A percentile compares a stretch with the other conserved stretches of the same genome.
Evolutionary conservation across 2,329 filamentous ascomycete species (phyloP).

Genomic region (Beauveria medogensis): DNA sequence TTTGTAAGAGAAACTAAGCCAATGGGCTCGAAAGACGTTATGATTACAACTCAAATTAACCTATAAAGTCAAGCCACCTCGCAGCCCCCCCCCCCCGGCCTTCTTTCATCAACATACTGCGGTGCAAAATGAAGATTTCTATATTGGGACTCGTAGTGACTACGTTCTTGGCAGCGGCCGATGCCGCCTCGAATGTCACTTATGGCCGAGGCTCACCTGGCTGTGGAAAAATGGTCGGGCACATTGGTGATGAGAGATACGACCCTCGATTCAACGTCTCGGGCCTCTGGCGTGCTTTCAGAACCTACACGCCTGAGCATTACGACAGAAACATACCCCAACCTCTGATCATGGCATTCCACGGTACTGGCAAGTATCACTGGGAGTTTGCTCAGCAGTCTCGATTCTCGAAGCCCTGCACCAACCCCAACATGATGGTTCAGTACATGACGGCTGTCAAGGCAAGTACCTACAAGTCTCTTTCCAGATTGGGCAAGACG

Average conservation of each 20-base stretch:
- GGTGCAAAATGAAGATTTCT: background rate
- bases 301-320: background rate
- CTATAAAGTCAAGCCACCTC: background rate
- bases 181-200: background rate
- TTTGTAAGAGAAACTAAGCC: no score
- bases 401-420: background rate
- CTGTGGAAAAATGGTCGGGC: background rate
- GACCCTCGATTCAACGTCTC: background rate
- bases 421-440: constrained; percentile 19
- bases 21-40: background rate
- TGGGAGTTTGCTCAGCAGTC: background rate
- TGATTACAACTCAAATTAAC: no score
- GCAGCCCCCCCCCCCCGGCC: background rate
- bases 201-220: background rate
- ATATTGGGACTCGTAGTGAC: background rate
- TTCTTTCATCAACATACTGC: background rate
- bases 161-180: background rate
- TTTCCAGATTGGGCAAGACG: background rate
- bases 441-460: constrained; percentile 36
- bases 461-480: constrained; percentile 14
- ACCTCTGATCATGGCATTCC: background rate
- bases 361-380: background rate
- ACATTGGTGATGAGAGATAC: background rate
- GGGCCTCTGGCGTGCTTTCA: background rate
- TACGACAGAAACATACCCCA: background rate